Percentiles rank a stretch among this genome's conserved stretches.
Evolutionary conservation across 2,329 filamentous ascomycete species (phyloP).

Genomic region (Calonectria honghensis): DNA sequence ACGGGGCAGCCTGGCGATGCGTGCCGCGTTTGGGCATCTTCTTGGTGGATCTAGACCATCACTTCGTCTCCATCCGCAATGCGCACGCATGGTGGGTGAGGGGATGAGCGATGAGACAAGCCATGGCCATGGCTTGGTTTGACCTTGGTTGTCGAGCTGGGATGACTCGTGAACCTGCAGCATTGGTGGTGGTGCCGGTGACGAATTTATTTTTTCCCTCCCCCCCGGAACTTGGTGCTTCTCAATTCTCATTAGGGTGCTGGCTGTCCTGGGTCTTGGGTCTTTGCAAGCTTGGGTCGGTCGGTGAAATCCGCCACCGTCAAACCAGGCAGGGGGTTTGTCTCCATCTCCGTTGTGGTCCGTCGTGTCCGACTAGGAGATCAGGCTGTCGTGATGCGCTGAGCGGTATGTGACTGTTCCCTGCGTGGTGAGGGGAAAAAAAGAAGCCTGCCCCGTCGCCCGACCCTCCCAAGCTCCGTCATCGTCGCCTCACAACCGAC

Average conservation of each 20-base stretch:
- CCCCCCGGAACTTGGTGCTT: conserved; percentile 17
- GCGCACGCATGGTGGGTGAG: conserved; percentile 26
- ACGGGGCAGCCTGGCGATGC: conserved; percentile 18
- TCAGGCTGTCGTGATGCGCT: conserved; percentile 34
- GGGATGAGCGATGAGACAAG: conserved; percentile 23
- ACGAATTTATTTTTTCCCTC: conserved; percentile 22
- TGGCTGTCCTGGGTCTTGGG: background rate
- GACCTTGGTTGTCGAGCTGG: conserved; percentile 21
- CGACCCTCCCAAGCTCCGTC: conserved; percentile 20
- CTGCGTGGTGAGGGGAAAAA: conserved; percentile 22
- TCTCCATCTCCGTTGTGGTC: conserved; percentile 33
- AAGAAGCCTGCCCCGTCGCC: conserved; percentile 20
- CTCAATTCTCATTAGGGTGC: conserved; percentile 20
- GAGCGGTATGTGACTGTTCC: conserved; percentile 19
- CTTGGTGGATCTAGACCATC: conserved; percentile 37
- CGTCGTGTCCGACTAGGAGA: conserved; percentile 14
- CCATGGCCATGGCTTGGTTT: conserved; percentile 31
- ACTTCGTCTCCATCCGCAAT: conserved; percentile 26
- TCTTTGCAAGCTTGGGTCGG: conserved; percentile 21
- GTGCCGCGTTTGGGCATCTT: conserved; percentile 15
- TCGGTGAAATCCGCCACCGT: conserved; percentile 37
- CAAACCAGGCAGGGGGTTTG: conserved; percentile 29
- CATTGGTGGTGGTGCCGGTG: conserved; percentile 28
- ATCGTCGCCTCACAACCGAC: conserved; percentile 31
- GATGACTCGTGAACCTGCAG: conserved; percentile 35